phyloP scores from a whole-genome alignment of 345 rosid genomes.

The Citrus trifoliata region DNA sequence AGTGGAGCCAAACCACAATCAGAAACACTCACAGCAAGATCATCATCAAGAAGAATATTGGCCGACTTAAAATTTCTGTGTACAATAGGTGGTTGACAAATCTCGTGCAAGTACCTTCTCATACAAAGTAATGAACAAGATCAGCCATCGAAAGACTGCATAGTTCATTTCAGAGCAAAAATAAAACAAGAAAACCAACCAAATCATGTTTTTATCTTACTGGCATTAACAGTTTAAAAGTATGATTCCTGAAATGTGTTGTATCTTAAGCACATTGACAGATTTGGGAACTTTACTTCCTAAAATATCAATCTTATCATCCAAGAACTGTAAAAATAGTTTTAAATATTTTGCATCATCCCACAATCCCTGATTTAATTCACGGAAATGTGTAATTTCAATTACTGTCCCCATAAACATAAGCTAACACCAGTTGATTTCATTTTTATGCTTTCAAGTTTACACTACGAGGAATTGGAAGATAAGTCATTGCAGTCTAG shows the following conservation, averaged over 20 bases:
- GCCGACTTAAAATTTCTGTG: conserved; percentile 91
- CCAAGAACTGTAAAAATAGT: neutral
- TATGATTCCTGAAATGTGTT: neutral
- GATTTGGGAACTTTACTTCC: neutral
- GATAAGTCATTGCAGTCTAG: neutral
- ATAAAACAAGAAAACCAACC: neutral
- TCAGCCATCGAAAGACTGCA: conserved; percentile 1
- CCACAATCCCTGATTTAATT: neutral
- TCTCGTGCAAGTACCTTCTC: conserved; percentile 88
- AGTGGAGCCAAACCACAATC: conserved; percentile 92
- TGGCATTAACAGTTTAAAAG: neutral
- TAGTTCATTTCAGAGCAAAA: neutral
- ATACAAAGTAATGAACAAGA: conserved; percentile 12
- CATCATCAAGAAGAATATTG: conserved; percentile 87
- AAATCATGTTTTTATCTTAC: neutral
- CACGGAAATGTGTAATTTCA: neutral
- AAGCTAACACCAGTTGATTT: neutral
- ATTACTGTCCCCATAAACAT: neutral
- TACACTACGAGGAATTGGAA: neutral
- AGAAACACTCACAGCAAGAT: conserved; percentile 67
- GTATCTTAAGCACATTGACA: neutral
- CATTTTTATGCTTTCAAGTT: neutral
- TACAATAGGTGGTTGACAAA: conserved; percentile 80
- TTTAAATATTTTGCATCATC: neutral
- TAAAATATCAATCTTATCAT: neutral